Percentiles rank a stretch among this genome's conserved stretches.
phyloP scores from a whole-genome alignment of 371 early-diverging fungal species.

The Mortierella sp. region DNA sequence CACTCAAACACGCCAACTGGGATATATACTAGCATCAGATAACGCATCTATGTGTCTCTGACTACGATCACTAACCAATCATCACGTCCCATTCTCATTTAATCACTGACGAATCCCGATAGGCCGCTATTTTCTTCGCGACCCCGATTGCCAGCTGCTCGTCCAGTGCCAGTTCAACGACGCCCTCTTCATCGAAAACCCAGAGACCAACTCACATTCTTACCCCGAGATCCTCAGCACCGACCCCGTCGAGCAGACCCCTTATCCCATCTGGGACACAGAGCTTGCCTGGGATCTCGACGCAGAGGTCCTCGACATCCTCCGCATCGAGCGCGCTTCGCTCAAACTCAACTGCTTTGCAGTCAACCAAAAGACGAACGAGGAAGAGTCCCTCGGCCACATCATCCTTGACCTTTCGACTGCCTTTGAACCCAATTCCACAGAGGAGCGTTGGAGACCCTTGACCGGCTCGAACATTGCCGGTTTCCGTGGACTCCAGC shows the following conservation, averaged over 20 bases:
- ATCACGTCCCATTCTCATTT: neutral
- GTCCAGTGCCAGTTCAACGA: conserved; percentile 58
- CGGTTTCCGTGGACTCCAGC: conserved; percentile 50
- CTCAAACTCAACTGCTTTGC: conserved; percentile 60
- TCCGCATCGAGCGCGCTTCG: conserved; percentile 57
- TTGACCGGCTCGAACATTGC: conserved; percentile 31
- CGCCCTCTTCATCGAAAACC: conserved; percentile 56
- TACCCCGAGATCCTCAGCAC: conserved; percentile 57
- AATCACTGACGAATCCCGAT: neutral
- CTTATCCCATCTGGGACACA: conserved; percentile 60
- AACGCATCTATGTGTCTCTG: neutral
- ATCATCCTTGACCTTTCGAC: conserved; percentile 54
- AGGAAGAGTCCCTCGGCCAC: conserved; percentile 56
- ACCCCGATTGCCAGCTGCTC: conserved; percentile 49
- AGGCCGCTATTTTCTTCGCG: conserved; percentile 52
- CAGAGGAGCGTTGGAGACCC: conserved; percentile 44
- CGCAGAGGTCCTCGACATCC: conserved; percentile 56
- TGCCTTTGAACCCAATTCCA: conserved; percentile 46
- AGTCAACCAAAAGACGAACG: conserved; percentile 47
- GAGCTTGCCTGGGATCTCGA: conserved; percentile 62
- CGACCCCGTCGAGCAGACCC: conserved; percentile 58
- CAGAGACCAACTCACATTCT: conserved; percentile 53
- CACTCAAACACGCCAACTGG: neutral
- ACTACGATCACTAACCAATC: neutral
- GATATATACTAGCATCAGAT: neutral